These are phyloP conservation scores for Porodaedalea pini DNA, from an alignment of 1,284 basidiomycete species.

Conservation along the genomic window DNA sequence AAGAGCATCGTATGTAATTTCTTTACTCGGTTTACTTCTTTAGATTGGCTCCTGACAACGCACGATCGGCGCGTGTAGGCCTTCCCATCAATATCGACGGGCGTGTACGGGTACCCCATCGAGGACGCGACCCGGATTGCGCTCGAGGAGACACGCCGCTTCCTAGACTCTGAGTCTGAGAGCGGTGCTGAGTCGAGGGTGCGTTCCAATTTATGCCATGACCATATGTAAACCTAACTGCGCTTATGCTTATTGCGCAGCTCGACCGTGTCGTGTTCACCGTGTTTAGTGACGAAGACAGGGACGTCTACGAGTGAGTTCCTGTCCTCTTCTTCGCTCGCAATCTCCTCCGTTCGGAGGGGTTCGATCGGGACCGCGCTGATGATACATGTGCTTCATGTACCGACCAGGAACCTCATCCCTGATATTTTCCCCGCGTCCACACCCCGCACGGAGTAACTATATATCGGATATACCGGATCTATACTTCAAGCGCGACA, in stretches of 20 bases:
- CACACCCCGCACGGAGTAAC: not conserved
- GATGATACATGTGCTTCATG: not conserved
- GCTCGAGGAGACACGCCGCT: slow-evolving; percentile 52
- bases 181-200: slow-evolving; percentile 51
- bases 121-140: slow-evolving; percentile 69
- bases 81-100: slow-evolving; percentile 79
- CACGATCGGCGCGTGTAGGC: slow-evolving; percentile 46
- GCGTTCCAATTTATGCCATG: slow-evolving; percentile 22
- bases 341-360: no score
- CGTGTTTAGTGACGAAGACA: slow-evolving; percentile 66
- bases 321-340: not conserved
- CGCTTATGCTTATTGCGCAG: no score
- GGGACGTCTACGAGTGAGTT: slow-evolving; percentile 60
- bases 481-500: not conserved
- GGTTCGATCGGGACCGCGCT: no score
- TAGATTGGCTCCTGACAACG: no score
- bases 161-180: slow-evolving; percentile 52
- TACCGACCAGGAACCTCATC: slow-evolving; percentile 43
- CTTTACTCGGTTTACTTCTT: no score
- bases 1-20: slow-evolving; percentile 60
- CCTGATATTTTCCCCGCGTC: slow-evolving; percentile 60
- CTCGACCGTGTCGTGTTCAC: slow-evolving; percentile 72
- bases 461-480: not conserved
- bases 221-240: not conserved
- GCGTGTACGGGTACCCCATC: slow-evolving; percentile 77